These are phyloP conservation scores for Yamadazyma sp. DNA, from an alignment of 805 yeast species.

Conservation along the genomic window DNA sequence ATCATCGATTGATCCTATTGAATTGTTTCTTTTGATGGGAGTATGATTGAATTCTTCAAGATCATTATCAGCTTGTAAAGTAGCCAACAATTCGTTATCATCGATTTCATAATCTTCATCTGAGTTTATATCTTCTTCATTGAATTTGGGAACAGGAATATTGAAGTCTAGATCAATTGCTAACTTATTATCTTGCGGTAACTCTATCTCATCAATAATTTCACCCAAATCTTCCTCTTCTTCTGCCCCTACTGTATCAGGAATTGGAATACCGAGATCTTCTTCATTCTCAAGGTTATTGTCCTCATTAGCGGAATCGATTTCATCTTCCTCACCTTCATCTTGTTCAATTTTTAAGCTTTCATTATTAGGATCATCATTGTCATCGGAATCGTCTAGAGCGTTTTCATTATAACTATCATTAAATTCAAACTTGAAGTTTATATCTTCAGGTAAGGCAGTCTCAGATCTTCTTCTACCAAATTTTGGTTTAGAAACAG, in stretches of 20 bases:
- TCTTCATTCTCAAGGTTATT: slow-evolving; percentile 42
- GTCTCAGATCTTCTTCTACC: slow-evolving; percentile 37
- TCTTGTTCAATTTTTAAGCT: slow-evolving; percentile 15
- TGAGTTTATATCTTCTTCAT: slow-evolving; percentile 46
- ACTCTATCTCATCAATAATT: slow-evolving; percentile 8
- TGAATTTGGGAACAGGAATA: slow-evolving; percentile 47
- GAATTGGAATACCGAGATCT: not conserved
- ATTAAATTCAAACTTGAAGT: slow-evolving; percentile 41
- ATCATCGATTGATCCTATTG: slow-evolving; percentile 30
- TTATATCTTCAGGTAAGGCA: slow-evolving; percentile 41
- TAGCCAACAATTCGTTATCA: slow-evolving; percentile 44
- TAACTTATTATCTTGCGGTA: slow-evolving; percentile 7
- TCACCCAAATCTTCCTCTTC: slow-evolving; percentile 11
- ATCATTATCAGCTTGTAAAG: slow-evolving; percentile 46
- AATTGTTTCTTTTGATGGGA: slow-evolving; percentile 17
- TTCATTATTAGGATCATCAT: slow-evolving; percentile 9
- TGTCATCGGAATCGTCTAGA: slow-evolving; percentile 20
- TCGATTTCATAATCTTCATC: slow-evolving; percentile 67
- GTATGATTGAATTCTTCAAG: slow-evolving; percentile 31
- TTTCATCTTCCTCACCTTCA: slow-evolving; percentile 9
- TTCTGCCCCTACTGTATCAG: not conserved
- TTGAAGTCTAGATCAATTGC: slow-evolving; percentile 29
- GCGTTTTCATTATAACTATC: slow-evolving; percentile 20
- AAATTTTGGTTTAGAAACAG: slow-evolving; percentile 21
- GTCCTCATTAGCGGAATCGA: slow-evolving; percentile 9